Conservation (phyloP, 2,329 filamentous ascomycete genomes). For the Chaetomium globosum region DNA sequence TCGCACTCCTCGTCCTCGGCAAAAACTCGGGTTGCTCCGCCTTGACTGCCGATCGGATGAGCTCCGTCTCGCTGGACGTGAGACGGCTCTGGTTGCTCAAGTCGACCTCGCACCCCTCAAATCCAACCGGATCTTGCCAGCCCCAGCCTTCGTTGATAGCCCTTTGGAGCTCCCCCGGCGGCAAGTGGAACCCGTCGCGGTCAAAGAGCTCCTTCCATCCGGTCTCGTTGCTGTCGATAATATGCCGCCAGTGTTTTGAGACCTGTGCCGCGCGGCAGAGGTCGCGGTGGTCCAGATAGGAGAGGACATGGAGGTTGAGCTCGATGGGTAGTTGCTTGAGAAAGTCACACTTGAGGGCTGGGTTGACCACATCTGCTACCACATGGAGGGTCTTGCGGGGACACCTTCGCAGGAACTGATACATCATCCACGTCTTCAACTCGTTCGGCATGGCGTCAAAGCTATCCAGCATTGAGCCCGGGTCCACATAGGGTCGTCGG, state of each 20-base stretch:
- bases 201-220: conserved; percentile 95
- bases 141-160: conserved; percentile 94
- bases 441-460: conserved; percentile 90
- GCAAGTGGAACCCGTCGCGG: conserved; percentile 75
- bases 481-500: conserved; percentile 65
- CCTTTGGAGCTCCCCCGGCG: conserved; percentile 78
- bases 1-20: conserved; percentile 54
- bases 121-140: conserved; percentile 84
- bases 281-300: conserved; percentile 81
- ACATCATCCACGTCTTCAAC: conserved; percentile 96
- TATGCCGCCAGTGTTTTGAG: conserved; percentile 88
- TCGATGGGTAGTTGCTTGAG: conserved; percentile 81
- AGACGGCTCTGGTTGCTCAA: conserved; percentile 63
- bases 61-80: conserved; percentile 57
- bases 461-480: conserved; percentile 81
- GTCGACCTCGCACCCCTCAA: conserved; percentile 78
- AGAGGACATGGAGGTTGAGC: conserved; percentile 82
- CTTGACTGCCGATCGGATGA: conserved; percentile 47
- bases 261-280: conserved; percentile 90
- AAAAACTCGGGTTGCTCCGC: conserved; percentile 45
- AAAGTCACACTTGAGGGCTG: conserved; percentile 92
- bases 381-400: conserved; percentile 85
- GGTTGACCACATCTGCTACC: conserved; percentile 88
- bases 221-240: conserved; percentile 89
- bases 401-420: conserved; percentile 86